Evolutionary conservation across 2,329 filamentous ascomycete species (phyloP).

Genomic region (Eurotiales sp.): DNA sequence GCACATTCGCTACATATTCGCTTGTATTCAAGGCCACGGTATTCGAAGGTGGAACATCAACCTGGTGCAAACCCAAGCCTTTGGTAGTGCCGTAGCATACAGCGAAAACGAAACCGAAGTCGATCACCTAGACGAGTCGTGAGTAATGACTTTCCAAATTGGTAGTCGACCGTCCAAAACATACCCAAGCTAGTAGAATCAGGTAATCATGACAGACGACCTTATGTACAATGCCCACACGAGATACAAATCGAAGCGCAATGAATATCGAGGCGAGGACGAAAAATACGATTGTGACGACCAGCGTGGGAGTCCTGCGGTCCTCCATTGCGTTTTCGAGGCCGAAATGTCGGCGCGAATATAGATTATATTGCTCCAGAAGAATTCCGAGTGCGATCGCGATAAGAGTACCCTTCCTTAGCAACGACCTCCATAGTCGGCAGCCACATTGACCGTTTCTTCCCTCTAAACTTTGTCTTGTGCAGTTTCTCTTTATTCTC

Average conservation of each 20-base stretch:
- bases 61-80: conserved; percentile 43
- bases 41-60: conserved; percentile 30
- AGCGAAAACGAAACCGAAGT: conserved; percentile 46
- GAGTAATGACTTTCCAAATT: conserved; percentile 7
- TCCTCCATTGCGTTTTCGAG: conserved; percentile 23
- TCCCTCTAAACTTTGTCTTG: background rate
- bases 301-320: conserved; percentile 37
- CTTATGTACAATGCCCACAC: conserved; percentile 67
- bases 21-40: conserved; percentile 41
- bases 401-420: background rate
- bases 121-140: conserved; percentile 30
- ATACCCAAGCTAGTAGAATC: conserved; percentile 73
- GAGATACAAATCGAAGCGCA: conserved; percentile 66
- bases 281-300: conserved; percentile 48
- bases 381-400: conserved; percentile 5
- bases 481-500: background rate
- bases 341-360: background rate
- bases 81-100: conserved; percentile 43
- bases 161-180: conserved; percentile 13
- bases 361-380: background rate
- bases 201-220: conserved; percentile 75
- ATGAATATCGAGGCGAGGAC: conserved; percentile 72
- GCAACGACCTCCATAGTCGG: conserved; percentile 10
- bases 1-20: conserved; percentile 58
- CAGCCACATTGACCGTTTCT: background rate